Evolutionary conservation across 1,284 basidiomycete genomes (phyloP).

Genomic region (Moesziomyces antarcticus): DNA sequence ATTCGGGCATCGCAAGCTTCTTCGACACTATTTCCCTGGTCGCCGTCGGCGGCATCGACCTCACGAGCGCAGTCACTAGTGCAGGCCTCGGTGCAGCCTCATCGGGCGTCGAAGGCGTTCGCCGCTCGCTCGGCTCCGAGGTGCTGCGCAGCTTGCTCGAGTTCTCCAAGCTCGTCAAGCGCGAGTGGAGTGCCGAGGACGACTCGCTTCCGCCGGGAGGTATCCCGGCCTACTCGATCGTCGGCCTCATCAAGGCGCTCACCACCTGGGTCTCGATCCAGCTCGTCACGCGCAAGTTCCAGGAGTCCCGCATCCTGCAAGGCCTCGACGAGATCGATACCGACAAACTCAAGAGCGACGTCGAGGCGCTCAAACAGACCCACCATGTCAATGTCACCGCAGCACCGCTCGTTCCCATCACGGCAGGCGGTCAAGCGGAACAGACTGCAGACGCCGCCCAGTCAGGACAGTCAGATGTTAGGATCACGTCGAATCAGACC

Average conservation of each 20-base stretch:
- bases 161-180: conserved; percentile 55
- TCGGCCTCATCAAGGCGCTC: conserved; percentile 56
- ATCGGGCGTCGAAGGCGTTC: conserved; percentile 52
- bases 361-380: conserved; percentile 21
- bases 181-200: conserved; percentile 55
- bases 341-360: conserved; percentile 30
- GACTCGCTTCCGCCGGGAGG: conserved; percentile 60
- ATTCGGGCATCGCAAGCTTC: conserved; percentile 54
- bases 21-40: conserved; percentile 56
- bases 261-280: conserved; percentile 60
- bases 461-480: conserved; percentile 22
- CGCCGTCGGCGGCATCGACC: conserved; percentile 58
- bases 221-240: conserved; percentile 54
- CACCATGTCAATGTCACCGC: conserved; percentile 23
- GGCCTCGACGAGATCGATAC: conserved; percentile 47
- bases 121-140: conserved; percentile 51
- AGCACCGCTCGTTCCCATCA: conserved; percentile 15
- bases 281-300: conserved; percentile 51
- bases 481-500: conserved; percentile 52
- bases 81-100: conserved; percentile 55
- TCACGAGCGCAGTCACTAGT: conserved; percentile 56
- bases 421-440: background rate
- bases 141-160: conserved; percentile 50
- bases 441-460: background rate
- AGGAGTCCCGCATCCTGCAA: conserved; percentile 50